phyloP scores from a whole-genome alignment of 1,284 basidiomycete genomes.

The Limonomyces culmigenus region DNA sequence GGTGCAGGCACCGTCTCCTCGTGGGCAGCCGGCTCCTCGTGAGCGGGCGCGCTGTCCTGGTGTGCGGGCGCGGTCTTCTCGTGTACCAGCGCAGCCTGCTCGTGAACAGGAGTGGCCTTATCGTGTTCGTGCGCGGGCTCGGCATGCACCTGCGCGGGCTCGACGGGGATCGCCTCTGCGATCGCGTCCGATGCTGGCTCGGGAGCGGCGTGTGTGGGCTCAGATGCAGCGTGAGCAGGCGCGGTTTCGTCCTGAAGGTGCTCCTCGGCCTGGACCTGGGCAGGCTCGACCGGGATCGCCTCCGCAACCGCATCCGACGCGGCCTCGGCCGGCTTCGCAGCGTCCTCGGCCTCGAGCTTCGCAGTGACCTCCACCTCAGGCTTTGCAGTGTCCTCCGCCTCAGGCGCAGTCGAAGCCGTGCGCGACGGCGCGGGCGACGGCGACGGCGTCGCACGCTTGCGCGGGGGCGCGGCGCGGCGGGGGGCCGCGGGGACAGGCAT shows the following conservation, averaged over 20 bases:
- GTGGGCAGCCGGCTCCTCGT: neutral
- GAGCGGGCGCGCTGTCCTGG: too few species aligned
- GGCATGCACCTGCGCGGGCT: neutral
- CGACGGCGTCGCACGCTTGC: too few species aligned
- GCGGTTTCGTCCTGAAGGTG: too few species aligned
- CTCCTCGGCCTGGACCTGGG: too few species aligned
- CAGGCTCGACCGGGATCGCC: neutral
- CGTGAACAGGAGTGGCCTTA: neutral
- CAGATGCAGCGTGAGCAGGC: too few species aligned
- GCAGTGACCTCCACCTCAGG: constrained; percentile 4
- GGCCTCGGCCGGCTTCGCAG: neutral
- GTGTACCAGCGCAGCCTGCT: too few species aligned
- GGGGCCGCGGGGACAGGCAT: constrained; percentile 67
- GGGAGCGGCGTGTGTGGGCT: too few species aligned
- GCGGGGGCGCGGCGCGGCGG: constrained; percentile 48
- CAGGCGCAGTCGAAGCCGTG: too few species aligned
- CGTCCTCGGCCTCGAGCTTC: constrained; percentile 3
- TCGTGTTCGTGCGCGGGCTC: neutral
- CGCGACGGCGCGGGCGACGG: too few species aligned
- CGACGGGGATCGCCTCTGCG: neutral
- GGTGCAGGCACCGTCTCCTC: constrained; percentile 1
- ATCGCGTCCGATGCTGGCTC: neutral
- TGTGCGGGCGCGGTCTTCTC: too few species aligned
- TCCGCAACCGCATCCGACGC: neutral
- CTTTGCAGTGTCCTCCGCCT: constrained; percentile 9